phyloP scores from a whole-genome alignment of 345 rosid species.

The Gossypium australe region DNA sequence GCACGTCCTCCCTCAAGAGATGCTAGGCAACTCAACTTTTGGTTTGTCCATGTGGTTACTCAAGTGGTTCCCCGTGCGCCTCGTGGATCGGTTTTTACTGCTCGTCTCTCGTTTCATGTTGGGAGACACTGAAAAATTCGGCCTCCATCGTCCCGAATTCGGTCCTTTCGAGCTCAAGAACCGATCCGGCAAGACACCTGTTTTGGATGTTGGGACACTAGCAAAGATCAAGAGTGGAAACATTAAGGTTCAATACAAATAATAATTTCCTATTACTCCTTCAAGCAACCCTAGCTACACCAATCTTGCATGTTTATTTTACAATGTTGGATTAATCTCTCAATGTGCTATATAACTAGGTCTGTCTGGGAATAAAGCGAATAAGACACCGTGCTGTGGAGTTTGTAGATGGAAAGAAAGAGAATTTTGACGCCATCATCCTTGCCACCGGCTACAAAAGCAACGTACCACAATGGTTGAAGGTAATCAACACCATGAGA shows the following conservation, averaged over 20 bases:
- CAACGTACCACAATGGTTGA: conserved; percentile 77
- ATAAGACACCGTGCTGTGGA: conserved; percentile 43
- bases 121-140: conserved; percentile 56
- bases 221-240: conserved; percentile 60
- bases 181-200: conserved; percentile 77
- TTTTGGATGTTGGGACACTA: conserved; percentile 73
- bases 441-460: conserved; percentile 90
- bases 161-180: conserved; percentile 78
- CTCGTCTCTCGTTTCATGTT: conserved; percentile 45
- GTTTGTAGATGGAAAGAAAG: conserved; percentile 64
- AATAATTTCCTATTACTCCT: background rate
- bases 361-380: conserved; percentile 51
- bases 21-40: conserved; percentile 76
- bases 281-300: background rate
- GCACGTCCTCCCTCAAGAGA: conserved; percentile 86
- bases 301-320: background rate
- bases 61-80: conserved; percentile 63
- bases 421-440: conserved; percentile 62
- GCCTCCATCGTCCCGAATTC: conserved; percentile 58
- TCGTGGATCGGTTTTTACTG: conserved; percentile 62
- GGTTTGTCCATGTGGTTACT: conserved; percentile 71
- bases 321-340: background rate
- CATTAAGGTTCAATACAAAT: conserved; percentile 48
- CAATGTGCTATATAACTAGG: conserved; percentile 27
- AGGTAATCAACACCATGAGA: conserved; percentile 33